Evolutionary conservation across 2,329 filamentous ascomycete species (phyloP).

Genomic region (Neoscytalidium dimidiatum): DNA sequence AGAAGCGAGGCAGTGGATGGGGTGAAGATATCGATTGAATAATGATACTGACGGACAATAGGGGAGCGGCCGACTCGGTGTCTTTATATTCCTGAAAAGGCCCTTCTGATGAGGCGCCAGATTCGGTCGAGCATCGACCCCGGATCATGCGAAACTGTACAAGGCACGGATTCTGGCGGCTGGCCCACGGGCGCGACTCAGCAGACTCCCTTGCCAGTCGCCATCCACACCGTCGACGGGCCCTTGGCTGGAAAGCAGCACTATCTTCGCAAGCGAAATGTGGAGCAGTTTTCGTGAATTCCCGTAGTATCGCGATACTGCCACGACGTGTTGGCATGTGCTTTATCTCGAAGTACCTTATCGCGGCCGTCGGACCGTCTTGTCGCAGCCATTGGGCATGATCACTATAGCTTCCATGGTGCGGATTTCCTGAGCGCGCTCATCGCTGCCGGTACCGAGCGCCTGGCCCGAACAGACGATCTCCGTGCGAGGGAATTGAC

Average conservation of each 20-base stretch:
- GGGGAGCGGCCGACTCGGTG: background rate
- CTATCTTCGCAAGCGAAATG: conserved; percentile 17
- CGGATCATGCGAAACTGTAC: conserved; percentile 8
- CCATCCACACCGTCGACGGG: background rate
- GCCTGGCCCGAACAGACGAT: conserved; percentile 10
- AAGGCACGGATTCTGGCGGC: conserved; percentile 8
- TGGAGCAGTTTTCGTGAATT: conserved; percentile 6
- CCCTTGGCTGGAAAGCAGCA: conserved; percentile 6
- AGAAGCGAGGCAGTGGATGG: background rate
- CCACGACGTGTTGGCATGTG: conserved; percentile 16
- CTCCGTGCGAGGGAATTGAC: conserved; percentile 19
- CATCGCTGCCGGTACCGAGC: background rate
- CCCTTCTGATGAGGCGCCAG: conserved; percentile 7
- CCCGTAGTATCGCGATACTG: conserved; percentile 12
- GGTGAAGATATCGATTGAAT: background rate
- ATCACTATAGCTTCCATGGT: conserved; percentile 16
- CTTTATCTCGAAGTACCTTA: conserved; percentile 19
- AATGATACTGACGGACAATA: conserved; percentile 1
- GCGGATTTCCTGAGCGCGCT: conserved; percentile 18
- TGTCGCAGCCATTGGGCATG: conserved; percentile 16
- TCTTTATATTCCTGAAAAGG: conserved; percentile 15
- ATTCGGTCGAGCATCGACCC: conserved; percentile 9
- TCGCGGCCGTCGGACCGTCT: conserved; percentile 18
- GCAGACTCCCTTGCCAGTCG: conserved; percentile 2
- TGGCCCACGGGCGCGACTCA: conserved; percentile 10